Percentiles rank a stretch among this genome's conserved stretches.
Conservation (phyloP, 805 yeast species). For the Zygosaccharomyces siamensis region DNA sequence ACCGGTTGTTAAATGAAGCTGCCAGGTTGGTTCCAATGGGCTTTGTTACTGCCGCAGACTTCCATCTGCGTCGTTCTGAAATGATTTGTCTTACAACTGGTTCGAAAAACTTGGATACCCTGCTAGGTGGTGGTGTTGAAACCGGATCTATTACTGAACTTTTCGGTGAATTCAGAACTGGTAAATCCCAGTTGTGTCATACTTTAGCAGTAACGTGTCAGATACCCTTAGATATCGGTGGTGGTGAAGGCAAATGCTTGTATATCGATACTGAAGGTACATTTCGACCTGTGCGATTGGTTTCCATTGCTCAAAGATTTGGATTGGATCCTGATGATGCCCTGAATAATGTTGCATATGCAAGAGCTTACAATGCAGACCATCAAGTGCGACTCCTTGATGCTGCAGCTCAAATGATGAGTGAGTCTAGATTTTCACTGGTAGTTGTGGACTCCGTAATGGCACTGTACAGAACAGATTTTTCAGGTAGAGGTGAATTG, state of each 20-base stretch:
- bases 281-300: conserved; percentile 84
- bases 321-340: conserved; percentile 91
- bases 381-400: conserved; percentile 84
- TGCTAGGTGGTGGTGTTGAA: conserved; percentile 94
- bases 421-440: conserved; percentile 84
- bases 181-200: conserved; percentile 95
- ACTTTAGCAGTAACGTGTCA: conserved; percentile 96
- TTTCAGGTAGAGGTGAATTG: conserved; percentile 90
- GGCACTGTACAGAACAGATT: conserved; percentile 95
- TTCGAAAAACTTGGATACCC: conserved; percentile 85
- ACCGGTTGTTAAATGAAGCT: conserved; percentile 74
- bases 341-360: conserved; percentile 95
- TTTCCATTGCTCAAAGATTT: conserved; percentile 84
- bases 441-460: conserved; percentile 95
- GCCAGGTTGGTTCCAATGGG: conserved; percentile 89
- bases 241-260: conserved; percentile 96
- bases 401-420: conserved; percentile 94
- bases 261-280: conserved; percentile 98
- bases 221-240: conserved; percentile 93
- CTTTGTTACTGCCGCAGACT: conserved; percentile 94
- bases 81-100: conserved; percentile 93
- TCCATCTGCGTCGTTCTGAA: conserved; percentile 83
- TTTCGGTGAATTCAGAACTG: conserved; percentile 96
- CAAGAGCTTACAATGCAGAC: conserved; percentile 95
- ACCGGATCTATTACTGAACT: conserved; percentile 96